Conservation (phyloP, 495 filamentous ascomycete species). For the Cercophora scortea region DNA sequence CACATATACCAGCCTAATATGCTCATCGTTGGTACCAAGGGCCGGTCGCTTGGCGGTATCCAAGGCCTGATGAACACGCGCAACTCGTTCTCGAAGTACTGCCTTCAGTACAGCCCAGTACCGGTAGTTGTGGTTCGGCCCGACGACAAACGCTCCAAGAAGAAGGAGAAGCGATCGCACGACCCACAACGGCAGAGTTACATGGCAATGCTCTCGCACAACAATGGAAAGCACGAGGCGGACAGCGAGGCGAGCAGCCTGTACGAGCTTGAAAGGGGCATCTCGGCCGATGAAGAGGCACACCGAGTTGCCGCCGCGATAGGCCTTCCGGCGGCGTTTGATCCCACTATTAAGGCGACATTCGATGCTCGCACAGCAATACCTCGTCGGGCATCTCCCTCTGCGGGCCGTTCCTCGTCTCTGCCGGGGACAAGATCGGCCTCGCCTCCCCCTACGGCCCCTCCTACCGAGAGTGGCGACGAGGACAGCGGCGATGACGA, state of each 20-base stretch:
- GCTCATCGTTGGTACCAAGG: constrained; percentile 89
- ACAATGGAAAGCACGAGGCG: constrained; percentile 47
- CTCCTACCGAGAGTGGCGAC: constrained; percentile 30
- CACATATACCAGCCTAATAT: constrained; percentile 90
- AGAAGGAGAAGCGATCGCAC: constrained; percentile 77
- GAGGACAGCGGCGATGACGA: constrained; percentile 45
- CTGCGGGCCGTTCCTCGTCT: constrained; percentile 16
- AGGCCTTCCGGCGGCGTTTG: constrained; percentile 52
- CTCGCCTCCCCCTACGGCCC: constrained; percentile 12
- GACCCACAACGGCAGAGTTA: constrained; percentile 77
- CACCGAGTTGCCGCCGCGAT: constrained; percentile 64
- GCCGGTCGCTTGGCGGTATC: constrained; percentile 77
- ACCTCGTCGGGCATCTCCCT: constrained; percentile 26
- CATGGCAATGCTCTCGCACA: constrained; percentile 67
- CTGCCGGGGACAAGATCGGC: constrained; percentile 11
- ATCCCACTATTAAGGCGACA: constrained; percentile 42
- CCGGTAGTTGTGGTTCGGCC: constrained; percentile 96
- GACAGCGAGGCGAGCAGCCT: constrained; percentile 37
- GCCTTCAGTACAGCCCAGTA: constrained; percentile 89
- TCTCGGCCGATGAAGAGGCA: constrained; percentile 56
- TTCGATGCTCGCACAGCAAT: constrained; percentile 13
- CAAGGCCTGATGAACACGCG: constrained; percentile 74
- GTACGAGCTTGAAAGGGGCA: constrained; percentile 38
- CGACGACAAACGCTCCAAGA: constrained; percentile 81
- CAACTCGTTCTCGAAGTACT: constrained; percentile 94